Evolutionary conservation across 495 filamentous ascomycete genomes (phyloP).

Genomic region (Neurospora intermedia): DNA sequence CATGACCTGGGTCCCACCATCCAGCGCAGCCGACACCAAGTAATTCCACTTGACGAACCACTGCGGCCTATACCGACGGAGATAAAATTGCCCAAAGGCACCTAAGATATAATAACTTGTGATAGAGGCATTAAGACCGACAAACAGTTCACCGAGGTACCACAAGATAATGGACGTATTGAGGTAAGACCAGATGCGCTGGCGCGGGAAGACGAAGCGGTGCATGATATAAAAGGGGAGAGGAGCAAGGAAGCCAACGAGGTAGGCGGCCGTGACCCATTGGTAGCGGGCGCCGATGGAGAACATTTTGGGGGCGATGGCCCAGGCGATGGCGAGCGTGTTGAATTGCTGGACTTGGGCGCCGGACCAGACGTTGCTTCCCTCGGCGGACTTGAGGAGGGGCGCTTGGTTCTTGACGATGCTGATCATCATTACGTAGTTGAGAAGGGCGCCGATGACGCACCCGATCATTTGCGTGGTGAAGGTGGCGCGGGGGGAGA

Average conservation of each 20-base stretch:
- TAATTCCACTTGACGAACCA: constrained; percentile 51
- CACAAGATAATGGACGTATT: constrained; percentile 31
- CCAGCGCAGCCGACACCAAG: constrained; percentile 43
- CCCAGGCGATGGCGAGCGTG: constrained; percentile 31
- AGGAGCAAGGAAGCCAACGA: constrained; percentile 27
- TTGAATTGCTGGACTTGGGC: constrained; percentile 28
- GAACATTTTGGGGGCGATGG: constrained; percentile 37
- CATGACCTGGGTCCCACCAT: constrained; percentile 40
- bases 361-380: constrained; percentile 31
- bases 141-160: constrained; percentile 25
- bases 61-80: constrained; percentile 37
- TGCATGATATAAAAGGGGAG: constrained; percentile 4
- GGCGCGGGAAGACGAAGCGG: neutral
- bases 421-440: constrained; percentile 31
- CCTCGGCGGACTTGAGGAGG: constrained; percentile 16
- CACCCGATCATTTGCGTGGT: constrained; percentile 31
- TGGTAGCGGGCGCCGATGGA: constrained; percentile 25
- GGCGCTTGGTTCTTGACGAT: constrained; percentile 24
- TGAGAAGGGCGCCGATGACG: constrained; percentile 29
- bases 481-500: constrained; percentile 32
- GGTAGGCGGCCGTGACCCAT: constrained; percentile 29
- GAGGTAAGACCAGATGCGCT: neutral
- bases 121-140: constrained; percentile 27
- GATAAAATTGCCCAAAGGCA: constrained; percentile 41
- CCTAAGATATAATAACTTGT: constrained; percentile 34